These are phyloP conservation scores for Brasilioporus rufonigricans DNA, from an alignment of 768 basidiomycete genomes.

Conservation along the genomic window DNA sequence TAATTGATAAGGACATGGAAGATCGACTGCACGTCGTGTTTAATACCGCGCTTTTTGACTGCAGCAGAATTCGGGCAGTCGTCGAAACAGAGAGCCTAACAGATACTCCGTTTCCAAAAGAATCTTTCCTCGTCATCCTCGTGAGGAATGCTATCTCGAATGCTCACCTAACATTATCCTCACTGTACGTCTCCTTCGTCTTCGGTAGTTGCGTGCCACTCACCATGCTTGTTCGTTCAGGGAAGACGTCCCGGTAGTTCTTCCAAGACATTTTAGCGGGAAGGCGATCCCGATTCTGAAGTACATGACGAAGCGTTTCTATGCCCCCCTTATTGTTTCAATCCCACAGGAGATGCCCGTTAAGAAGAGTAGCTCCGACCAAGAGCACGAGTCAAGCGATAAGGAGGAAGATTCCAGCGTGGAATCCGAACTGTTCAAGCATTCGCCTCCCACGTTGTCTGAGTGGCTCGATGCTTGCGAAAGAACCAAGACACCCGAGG, in stretches of 20 bases:
- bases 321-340: constrained; percentile 2
- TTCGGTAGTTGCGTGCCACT: neutral
- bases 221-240: neutral
- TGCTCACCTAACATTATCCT: neutral
- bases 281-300: constrained; percentile 2
- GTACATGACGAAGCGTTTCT: neutral
- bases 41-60: constrained; percentile 1
- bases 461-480: constrained; percentile 3
- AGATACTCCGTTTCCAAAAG: neutral
- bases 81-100: neutral
- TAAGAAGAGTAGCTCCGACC: neutral
- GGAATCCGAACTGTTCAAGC: neutral
- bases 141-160: constrained; percentile 2
- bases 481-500: neutral
- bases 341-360: neutral
- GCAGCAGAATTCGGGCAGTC: constrained; percentile 4
- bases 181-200: neutral
- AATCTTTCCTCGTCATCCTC: constrained; percentile 5
- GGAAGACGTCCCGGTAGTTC: constrained; percentile 2
- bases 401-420: neutral
- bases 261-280: constrained; percentile 8
- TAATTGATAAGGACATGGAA: neutral
- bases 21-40: neutral
- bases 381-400: neutral
- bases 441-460: constrained; percentile 1